Base-by-base conservation (phyloP, 2,329 filamentous ascomycete species). In the Ophiostoma novo-ulmi region DNA sequence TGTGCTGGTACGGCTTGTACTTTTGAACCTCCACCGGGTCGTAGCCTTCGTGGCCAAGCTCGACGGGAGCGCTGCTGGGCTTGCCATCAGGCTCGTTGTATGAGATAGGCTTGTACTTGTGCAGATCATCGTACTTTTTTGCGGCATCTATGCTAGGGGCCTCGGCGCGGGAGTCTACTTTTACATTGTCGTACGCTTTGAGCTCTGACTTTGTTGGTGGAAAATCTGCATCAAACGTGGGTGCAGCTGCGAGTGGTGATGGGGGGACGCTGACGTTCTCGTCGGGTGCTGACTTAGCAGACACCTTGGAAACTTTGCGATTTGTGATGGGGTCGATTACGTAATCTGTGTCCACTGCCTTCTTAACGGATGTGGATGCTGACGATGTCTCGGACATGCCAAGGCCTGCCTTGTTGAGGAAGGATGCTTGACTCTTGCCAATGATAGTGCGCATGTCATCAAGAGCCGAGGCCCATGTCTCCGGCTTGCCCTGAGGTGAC, bases 301-400 rank as follows among this genome's bases (percentile, higher is more conserved):
- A 73, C 22, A 72, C 71, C 72, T 75, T 80, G 22, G 75, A 71
- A 3, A 85, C 80, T 72, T 82, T 85, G 44, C 85, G 82, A 73
- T 88, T 88, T 20, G 85, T 87, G 71, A 88, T 87, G 3, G 86
- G 86, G 71, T 88, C 86, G 63, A 88, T 87, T 26, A 81, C 76
- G 67, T 81, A 83, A 10, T 80, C 80, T 1, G 75, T 65, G 3
- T 76, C 74, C 2, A 70, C 31, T 31, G 35, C 5, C 1, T 69
- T 11, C 5, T 61, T 69, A 11, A 35, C 1, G 1, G 68, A 36
- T n/a, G 35, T 31, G 11, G 22, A 36, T n/a, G 77, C 71, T 39
- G 75, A 14, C 10, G 68, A 68, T n/a, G 64, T n/a, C n/a, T 69
- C 44, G 1, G 70, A 35, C 3, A 38, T 22, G 20, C 63, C 61